Evolutionary conservation across 2,329 filamentous ascomycete species (phyloP), one percentile per base, ranked within the genome.

Genomic region (Ceratocystis lukuohia): DNA sequence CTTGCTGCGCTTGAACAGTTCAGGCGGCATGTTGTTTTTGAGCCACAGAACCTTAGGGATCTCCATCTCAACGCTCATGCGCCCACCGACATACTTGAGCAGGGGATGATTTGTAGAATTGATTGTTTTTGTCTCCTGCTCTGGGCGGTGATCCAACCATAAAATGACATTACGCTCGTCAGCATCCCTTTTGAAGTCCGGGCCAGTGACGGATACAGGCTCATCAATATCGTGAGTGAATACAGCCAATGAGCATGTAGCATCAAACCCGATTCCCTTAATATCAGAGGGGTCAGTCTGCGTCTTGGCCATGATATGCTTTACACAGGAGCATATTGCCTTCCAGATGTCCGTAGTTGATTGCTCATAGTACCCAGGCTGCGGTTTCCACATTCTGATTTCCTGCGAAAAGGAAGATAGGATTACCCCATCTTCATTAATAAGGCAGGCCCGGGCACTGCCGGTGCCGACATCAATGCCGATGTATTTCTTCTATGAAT

Each of bases 21-120:
- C 89, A 66, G 88, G 82, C 1, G 94, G 88, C 94, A 99, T 97
- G 77, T 97, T 84, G 77, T 96, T 96, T 82, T 97, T 97, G 74
- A 99, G 82, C 94, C 94, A 99, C 67, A 97, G 81, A 1, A 96
- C 90, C 78, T 99, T 99, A 70, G 94, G 94, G 66, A 99, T 95
- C 76, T 99, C 94, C 94, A 99, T 99, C 80, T 99, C 94, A 70
- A 96, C 93, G 74, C 91, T 96, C 94, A 99, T 99, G 75, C 88
- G 93, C 69, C 94, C 94, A 71, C 94, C 94, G 20, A 99, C 94
- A 74, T 99, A 99, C 73, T 91, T 88, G 68, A 99, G 84, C 65
- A 99, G 80, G 75, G 95, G 94, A 80, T 99, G 94, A 65, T 87
- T 82, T 2, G 94, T 97, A 65, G 85, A 85, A 75, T 99, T 99